Conservation (phyloP, 768 basidiomycete genomes). For the Obba rivulosa region DNA sequence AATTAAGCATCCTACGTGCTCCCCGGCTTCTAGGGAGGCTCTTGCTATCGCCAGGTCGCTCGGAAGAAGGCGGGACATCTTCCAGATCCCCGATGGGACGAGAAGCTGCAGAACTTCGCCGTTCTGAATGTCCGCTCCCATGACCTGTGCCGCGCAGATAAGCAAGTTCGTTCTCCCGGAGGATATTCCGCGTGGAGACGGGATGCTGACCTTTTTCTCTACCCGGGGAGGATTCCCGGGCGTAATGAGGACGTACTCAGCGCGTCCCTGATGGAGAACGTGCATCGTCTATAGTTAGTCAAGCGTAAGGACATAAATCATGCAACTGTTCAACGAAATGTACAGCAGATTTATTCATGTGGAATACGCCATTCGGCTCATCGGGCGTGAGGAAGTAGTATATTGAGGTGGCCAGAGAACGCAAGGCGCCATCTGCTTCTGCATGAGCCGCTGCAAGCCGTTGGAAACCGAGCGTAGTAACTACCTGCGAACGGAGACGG, state of each 20-base stretch:
- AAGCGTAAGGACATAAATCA: too few relatives aligned
- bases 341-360: conserved; percentile 46
- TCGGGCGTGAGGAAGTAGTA: conserved; percentile 44
- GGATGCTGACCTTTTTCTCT: conserved; percentile 29
- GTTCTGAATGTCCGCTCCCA: conserved; percentile 35
- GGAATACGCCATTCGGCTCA: conserved; percentile 34
- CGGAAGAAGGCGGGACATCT: conserved; percentile 48
- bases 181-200: too few relatives aligned
- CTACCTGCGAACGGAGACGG: conserved; percentile 31
- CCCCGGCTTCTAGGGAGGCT: conserved; percentile 18
- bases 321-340: conserved; percentile 12
- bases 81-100: conserved; percentile 50
- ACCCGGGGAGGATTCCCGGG: conserved; percentile 27
- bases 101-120: conserved; percentile 45
- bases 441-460: background rate
- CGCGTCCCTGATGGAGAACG: conserved; percentile 44
- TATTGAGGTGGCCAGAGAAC: conserved; percentile 39
- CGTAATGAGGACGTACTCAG: conserved; percentile 43
- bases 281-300: conserved; percentile 40
- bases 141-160: conserved; percentile 15
- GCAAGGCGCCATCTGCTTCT: conserved; percentile 19
- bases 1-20: conserved; percentile 45
- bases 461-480: background rate
- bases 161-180: too few relatives aligned
- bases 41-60: conserved; percentile 30